phyloP scores from a whole-genome alignment of 805 yeast genomes.

The Spathaspora boniae region DNA sequence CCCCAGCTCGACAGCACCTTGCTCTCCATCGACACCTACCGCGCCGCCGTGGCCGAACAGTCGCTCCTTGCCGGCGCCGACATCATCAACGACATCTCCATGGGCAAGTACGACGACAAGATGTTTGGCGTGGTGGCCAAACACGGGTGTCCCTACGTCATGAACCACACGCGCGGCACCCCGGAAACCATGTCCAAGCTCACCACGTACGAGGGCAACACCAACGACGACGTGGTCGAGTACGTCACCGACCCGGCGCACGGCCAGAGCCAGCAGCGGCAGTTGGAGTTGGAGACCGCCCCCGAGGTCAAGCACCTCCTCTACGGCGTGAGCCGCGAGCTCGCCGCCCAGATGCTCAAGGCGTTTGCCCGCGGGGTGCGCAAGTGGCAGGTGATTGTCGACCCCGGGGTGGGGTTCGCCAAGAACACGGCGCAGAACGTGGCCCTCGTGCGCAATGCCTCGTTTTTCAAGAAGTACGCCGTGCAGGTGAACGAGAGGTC shows the following conservation, averaged over 20 bases:
- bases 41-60: conserved; percentile 68
- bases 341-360: conserved; percentile 48
- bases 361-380: conserved; percentile 64
- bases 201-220: conserved; percentile 48
- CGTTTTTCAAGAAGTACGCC: conserved; percentile 48
- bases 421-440: conserved; percentile 72
- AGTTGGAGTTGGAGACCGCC: conserved; percentile 15
- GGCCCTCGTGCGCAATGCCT: conserved; percentile 52
- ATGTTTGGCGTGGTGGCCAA: conserved; percentile 71
- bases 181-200: conserved; percentile 67
- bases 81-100: conserved; percentile 86
- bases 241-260: conserved; percentile 24
- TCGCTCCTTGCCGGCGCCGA: conserved; percentile 79
- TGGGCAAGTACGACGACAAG: conserved; percentile 63
- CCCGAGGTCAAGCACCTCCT: conserved; percentile 36
- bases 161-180: conserved; percentile 84
- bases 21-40: conserved; percentile 85
- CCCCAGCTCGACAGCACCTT: conserved; percentile 39
- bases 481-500: conserved; percentile 14
- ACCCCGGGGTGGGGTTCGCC: conserved; percentile 98
- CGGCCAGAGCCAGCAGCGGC: conserved; percentile 24
- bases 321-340: conserved; percentile 62
- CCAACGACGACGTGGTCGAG: conserved; percentile 36
- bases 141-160: conserved; percentile 68
- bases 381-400: conserved; percentile 89